Evolutionary conservation across 768 basidiomycete species (phyloP).

Genomic region (Coprinopsis marcescibilis): DNA sequence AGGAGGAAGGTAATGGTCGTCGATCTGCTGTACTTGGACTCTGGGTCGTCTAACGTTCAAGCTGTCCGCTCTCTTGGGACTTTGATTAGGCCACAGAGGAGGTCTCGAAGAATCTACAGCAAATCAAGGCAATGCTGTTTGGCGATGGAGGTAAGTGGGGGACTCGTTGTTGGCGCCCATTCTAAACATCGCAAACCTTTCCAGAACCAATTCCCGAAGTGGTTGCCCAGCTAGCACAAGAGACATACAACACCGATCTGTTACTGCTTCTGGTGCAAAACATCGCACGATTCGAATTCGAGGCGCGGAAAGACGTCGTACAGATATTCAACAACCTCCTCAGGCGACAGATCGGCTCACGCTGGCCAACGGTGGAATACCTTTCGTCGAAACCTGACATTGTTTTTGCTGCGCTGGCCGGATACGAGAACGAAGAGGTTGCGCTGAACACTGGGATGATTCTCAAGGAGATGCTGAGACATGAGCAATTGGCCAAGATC

Average conservation of each 20-base stretch:
- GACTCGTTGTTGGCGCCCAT: not conserved
- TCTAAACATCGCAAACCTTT: slow-evolving; percentile 5
- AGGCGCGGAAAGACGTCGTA: slow-evolving; percentile 81
- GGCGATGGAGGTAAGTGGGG: slow-evolving; percentile 74
- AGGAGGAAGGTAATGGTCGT: slow-evolving; percentile 63
- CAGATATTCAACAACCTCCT: slow-evolving; percentile 88
- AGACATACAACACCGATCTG: slow-evolving; percentile 89
- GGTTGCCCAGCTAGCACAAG: slow-evolving; percentile 91
- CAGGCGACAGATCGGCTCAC: slow-evolving; percentile 85
- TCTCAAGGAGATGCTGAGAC: slow-evolving; percentile 91
- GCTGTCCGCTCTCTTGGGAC: slow-evolving; percentile 2
- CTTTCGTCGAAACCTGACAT: slow-evolving; percentile 68
- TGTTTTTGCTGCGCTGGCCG: slow-evolving; percentile 79
- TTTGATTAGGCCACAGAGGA: slow-evolving; percentile 75
- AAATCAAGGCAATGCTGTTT: slow-evolving; percentile 82
- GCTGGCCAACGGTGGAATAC: slow-evolving; percentile 97
- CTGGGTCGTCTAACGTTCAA: not conserved
- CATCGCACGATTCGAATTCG: slow-evolving; percentile 88
- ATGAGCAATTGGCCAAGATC: slow-evolving; percentile 87
- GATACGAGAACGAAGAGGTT: slow-evolving; percentile 93
- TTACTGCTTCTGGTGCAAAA: slow-evolving; percentile 75
- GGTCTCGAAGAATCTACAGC: slow-evolving; percentile 81
- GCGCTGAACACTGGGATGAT: slow-evolving; percentile 98
- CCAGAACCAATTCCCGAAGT: slow-evolving; percentile 82
- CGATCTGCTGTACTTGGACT: not conserved